A percentile compares a stretch with the other conserved stretches of the same genome.
Conservation (phyloP, 2,329 filamentous ascomycete genomes). For the Epichloe coenophiala region DNA sequence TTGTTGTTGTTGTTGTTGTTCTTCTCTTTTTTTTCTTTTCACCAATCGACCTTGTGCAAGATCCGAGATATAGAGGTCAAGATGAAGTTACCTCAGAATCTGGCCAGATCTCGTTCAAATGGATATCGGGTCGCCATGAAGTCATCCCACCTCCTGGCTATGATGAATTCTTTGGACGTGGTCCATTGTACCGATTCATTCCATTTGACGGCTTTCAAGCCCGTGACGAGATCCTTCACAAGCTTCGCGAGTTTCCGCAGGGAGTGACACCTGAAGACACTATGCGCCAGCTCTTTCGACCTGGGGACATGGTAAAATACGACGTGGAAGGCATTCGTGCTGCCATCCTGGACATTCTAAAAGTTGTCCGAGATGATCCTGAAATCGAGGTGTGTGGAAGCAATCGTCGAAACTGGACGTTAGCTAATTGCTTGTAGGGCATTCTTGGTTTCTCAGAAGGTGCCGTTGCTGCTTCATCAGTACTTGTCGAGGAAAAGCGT, state of each 20-base stretch:
- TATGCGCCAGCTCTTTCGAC: slow-evolving; percentile 33
- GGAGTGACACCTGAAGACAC: slow-evolving; percentile 40
- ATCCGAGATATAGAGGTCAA: too few species aligned
- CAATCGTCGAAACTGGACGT: neutral
- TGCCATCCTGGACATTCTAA: slow-evolving; percentile 23
- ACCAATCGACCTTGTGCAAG: too few species aligned
- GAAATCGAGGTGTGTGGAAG: slow-evolving; percentile 15
- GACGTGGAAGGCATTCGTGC: slow-evolving; percentile 5
- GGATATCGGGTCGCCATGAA: slow-evolving; percentile 36
- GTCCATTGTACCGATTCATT: slow-evolving; percentile 43
- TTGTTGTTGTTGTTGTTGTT: too few species aligned
- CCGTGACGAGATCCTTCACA: slow-evolving; percentile 32
- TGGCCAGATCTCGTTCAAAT: slow-evolving; percentile 26
- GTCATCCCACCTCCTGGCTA: slow-evolving; percentile 39
- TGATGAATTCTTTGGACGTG: slow-evolving; percentile 41
- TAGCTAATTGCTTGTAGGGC: slow-evolving; percentile 18
- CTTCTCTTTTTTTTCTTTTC: too few species aligned
- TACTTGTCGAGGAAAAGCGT: slow-evolving; percentile 36
- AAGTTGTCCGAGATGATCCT: slow-evolving; percentile 18
- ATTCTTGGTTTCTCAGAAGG: slow-evolving; percentile 50
- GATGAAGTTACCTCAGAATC: too few species aligned
- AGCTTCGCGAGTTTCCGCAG: slow-evolving; percentile 40
- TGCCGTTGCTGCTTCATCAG: slow-evolving; percentile 38
- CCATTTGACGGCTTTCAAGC: slow-evolving; percentile 28
- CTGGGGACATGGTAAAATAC: neutral